Base-by-base conservation (phyloP, 352 stramenopile species). In the Aphanomyces euteiches region DNA sequence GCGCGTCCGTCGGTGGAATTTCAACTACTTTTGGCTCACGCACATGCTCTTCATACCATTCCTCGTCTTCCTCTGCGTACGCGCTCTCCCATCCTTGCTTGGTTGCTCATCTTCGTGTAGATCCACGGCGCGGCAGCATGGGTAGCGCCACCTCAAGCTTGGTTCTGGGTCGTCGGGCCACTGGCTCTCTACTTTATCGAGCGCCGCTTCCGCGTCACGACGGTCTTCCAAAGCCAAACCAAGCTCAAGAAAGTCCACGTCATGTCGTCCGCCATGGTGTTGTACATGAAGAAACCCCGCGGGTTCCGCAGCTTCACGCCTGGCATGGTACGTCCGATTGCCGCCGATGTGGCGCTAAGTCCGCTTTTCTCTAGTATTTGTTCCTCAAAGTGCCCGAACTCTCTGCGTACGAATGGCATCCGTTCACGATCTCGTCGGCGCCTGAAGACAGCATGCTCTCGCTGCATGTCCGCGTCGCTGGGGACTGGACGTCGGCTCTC, bases 351-450 rank as follows among this genome's bases (percentile, higher is more conserved):
- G 39, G n/a, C 7, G 7, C n/a, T 67, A 17, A 70, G 4, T 38
- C 28, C 37, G 39, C 19, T 67, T 21, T 65, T 13, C 19, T 34
- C 43, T 48, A 90, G 74, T 93, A 90, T 77, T 69, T 84, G 6
- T 90, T 89, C 56, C 36, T 93, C n/a, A 77, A 87, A 41, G 72
- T 90, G 4, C 78, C 79, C 7, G 59, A 53, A 13, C 72, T 95
- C 57, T 89, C 81, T 13, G 37, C 67, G 3, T 45, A 81, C 8
- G 78, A 93, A 73, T 95, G 85, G 87, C 87, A 93, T 77, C 84
- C 87, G 36, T 95, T 93, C 75, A 92, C 76, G 12, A 67, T 95
- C 21, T 79, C 78, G 7, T 90, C 81, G 1, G 77, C 77, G 2
- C 79, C 80, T 2, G 58, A 78, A 5, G 82, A 78, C 58, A 41